phyloP scores from a whole-genome alignment of 441 rosid genomes.

The Gossypium schwendimanii region DNA sequence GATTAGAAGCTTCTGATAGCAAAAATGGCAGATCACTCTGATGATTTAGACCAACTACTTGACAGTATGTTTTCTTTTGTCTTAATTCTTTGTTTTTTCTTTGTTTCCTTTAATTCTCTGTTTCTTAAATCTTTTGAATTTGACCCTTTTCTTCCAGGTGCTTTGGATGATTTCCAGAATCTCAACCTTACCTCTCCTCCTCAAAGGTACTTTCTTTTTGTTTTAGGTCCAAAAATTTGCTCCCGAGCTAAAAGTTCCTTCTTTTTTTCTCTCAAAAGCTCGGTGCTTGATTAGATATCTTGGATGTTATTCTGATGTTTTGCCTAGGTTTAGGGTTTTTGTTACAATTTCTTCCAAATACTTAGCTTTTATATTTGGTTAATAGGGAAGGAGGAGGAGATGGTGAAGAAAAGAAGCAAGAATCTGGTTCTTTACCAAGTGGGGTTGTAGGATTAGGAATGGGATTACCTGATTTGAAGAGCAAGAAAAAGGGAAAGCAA shows the following conservation, averaged over 20 bases:
- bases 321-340: slow-evolving; percentile 1
- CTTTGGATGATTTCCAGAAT: slow-evolving; percentile 88
- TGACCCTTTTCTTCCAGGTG: slow-evolving; percentile 46
- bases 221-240: background rate
- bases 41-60: slow-evolving; percentile 88
- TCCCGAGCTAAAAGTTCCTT: background rate
- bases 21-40: slow-evolving; percentile 47
- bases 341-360: background rate
- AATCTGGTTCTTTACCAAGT: slow-evolving; percentile 36
- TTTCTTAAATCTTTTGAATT: slow-evolving; percentile 3
- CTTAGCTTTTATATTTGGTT: slow-evolving; percentile 15
- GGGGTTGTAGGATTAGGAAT: slow-evolving; percentile 77
- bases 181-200: slow-evolving; percentile 52
- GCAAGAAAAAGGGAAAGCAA: slow-evolving; percentile 72
- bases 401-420: slow-evolving; percentile 34
- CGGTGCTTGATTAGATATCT: background rate
- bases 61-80: slow-evolving; percentile 44
- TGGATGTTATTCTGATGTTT: background rate
- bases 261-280: background rate
- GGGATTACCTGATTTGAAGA: slow-evolving; percentile 82
- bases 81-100: background rate
- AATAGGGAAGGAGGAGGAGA: slow-evolving; percentile 34
- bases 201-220: slow-evolving; percentile 34
- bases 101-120: background rate
- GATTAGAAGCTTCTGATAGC: background rate